phyloP scores from a whole-genome alignment of 768 basidiomycete genomes.

The Cubamyces sp. region DNA sequence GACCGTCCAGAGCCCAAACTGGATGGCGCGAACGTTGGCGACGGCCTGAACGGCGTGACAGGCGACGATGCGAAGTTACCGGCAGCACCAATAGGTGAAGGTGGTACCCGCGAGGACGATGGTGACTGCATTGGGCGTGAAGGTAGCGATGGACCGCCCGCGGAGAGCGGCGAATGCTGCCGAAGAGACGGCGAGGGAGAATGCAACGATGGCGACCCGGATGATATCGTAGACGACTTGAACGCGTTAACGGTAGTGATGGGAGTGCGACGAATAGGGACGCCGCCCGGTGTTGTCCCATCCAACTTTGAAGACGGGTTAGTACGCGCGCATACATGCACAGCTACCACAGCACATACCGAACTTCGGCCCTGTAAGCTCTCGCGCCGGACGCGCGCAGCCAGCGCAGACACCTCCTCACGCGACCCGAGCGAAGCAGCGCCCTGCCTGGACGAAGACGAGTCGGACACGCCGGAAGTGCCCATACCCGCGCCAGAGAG shows the following conservation, averaged over 20 bases:
- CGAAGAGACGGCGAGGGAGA: slow-evolving; percentile 53
- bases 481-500: slow-evolving; percentile 37
- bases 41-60: slow-evolving; percentile 43
- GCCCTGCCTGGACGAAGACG: slow-evolving; percentile 45
- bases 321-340: slow-evolving; percentile 15
- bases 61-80: slow-evolving; percentile 35
- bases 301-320: slow-evolving; percentile 32
- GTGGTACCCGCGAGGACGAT: slow-evolving; percentile 46
- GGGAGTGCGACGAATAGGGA: slow-evolving; percentile 50
- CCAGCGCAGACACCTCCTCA: slow-evolving; percentile 45
- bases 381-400: slow-evolving; percentile 52
- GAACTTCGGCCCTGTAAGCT: slow-evolving; percentile 44
- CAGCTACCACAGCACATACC: slow-evolving; percentile 21
- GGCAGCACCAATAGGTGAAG: slow-evolving; percentile 42
- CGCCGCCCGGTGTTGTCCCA: slow-evolving; percentile 39
- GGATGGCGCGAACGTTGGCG: slow-evolving; percentile 44
- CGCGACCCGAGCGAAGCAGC: slow-evolving; percentile 40
- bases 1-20: slow-evolving; percentile 48
- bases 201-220: slow-evolving; percentile 52
- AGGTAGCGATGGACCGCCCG: slow-evolving; percentile 40
- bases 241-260: slow-evolving; percentile 50
- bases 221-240: slow-evolving; percentile 54
- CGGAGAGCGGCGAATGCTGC: slow-evolving; percentile 49
- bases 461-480: slow-evolving; percentile 44
- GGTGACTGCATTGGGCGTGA: slow-evolving; percentile 44